Conservation (phyloP, 257 asterid genomes). For the Misopates orontium region DNA sequence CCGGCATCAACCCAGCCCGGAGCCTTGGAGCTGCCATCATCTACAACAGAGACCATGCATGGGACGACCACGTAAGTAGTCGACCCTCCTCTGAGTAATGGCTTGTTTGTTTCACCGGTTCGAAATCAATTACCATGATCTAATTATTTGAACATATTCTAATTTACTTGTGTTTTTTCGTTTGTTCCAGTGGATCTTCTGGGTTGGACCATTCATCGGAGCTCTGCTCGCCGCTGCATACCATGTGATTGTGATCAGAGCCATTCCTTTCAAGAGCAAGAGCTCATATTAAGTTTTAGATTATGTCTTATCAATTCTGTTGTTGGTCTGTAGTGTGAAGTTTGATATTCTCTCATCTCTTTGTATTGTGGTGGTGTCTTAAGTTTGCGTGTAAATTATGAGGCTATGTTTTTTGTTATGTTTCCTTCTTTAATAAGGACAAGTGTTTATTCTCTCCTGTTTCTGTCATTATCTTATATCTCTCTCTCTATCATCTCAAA, state of each 20-base stretch:
- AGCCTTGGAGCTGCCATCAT: conserved; percentile 79
- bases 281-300: conserved; percentile 30
- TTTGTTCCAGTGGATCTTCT: conserved; percentile 53
- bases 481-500: too few species aligned
- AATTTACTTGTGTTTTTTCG: neutral
- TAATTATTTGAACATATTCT: neutral
- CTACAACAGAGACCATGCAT: conserved; percentile 49
- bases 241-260: conserved; percentile 62
- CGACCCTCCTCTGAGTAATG: neutral
- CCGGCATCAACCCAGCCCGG: conserved; percentile 81
- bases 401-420: conserved; percentile 19
- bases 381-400: conserved; percentile 29
- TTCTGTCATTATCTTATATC: neutral
- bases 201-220: conserved; percentile 73
- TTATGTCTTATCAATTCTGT: neutral
- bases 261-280: conserved; percentile 60
- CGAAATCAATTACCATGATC: too few species aligned
- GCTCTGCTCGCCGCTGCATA: conserved; percentile 61
- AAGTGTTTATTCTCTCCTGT: neutral
- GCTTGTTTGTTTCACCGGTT: neutral
- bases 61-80: conserved; percentile 61
- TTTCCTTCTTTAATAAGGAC: conserved; percentile 17
- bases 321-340: neutral
- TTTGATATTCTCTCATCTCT: neutral
- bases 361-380: conserved; percentile 4